Percentiles rank a stretch among this genome's conserved stretches.
Evolutionary conservation across 805 yeast genomes (phyloP).

Genomic region (Wickerhamiella kurtzmanii): DNA sequence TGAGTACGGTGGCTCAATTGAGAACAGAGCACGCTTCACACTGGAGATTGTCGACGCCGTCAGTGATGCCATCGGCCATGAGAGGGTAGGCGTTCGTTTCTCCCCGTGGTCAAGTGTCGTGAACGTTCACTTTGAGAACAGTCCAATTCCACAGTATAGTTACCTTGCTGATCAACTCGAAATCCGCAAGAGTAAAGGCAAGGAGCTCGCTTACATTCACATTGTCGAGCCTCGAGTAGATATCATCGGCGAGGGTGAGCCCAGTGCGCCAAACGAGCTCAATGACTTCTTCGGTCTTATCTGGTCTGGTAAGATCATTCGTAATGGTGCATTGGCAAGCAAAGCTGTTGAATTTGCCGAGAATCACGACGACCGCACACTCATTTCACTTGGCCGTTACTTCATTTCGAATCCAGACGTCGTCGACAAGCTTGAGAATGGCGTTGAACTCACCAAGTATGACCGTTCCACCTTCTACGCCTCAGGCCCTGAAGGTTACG

Average conservation of each 20-base stretch:
- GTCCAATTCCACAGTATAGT: constrained; percentile 29
- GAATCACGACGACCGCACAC: constrained; percentile 20
- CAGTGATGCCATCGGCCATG: constrained; percentile 39
- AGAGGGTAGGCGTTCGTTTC: constrained; percentile 33
- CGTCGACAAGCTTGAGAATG: constrained; percentile 32
- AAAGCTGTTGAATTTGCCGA: constrained; percentile 6
- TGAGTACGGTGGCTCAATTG: constrained; percentile 50
- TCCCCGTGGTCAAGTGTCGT: constrained; percentile 24
- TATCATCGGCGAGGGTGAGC: not conserved
- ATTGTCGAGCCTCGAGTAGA: constrained; percentile 35
- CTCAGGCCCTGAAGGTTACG: constrained; percentile 30
- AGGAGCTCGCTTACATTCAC: constrained; percentile 32
- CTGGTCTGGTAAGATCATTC: constrained; percentile 17
- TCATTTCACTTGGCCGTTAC: constrained; percentile 35
- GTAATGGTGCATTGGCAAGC: constrained; percentile 15
- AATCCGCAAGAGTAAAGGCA: not conserved
- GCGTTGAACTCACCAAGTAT: constrained; percentile 31
- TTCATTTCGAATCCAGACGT: constrained; percentile 47
- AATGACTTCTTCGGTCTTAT: constrained; percentile 15
- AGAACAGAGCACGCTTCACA: constrained; percentile 40
- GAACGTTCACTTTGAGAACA: constrained; percentile 16
- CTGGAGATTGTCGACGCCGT: constrained; percentile 41
- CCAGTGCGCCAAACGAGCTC: constrained; percentile 13
- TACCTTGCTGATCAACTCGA: constrained; percentile 33
- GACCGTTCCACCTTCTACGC: constrained; percentile 38